Base-by-base conservation (phyloP, 2,329 filamentous ascomycete species). In the Exophiala calicioides region DNA sequence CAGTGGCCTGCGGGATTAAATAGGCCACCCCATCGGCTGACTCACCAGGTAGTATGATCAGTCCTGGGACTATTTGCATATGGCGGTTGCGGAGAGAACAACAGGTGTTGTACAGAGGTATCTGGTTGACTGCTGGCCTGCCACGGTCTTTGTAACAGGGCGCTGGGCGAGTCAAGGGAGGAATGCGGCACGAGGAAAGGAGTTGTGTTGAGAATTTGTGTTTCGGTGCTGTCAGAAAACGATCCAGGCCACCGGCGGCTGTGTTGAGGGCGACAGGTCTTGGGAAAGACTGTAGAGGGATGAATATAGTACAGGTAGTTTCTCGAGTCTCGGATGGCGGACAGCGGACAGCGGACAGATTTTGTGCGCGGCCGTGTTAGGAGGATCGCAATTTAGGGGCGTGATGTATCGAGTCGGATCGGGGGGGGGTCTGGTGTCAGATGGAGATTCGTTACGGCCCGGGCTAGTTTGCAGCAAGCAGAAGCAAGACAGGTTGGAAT, bases 181-280 rank as follows among this genome's bases (percentile, higher is more conserved):
- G 47, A 47, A 44, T 52, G 52, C 49, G 47, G 41, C 44, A 54
- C 24, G 34, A 50, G 44, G 38, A 41, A 42, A 52, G 45, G 46
- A 55, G 52, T 39, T 41, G 47, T 45, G 44, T 47, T 37, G 44
- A 50, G 44, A 52, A 55, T 55, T 55, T 55, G 52, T 52, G 48
- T 51, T 55, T 47, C 33, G 35, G 36, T 15, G 32, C 47, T 55
- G 52, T 55, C 52, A 55, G 26, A 44, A 37, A 29, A 31, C 36
- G 39, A 42, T 27, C 39, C 39, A 35, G 33, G 16, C 26, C 48
- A 32, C 18, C 18, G 35, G 33, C 40, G 47, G 41, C 40, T 50
- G 36, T 36, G 26, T 44, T 35, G 37, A 43, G 38, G 35, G 34
- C 32, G 52, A 48, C 42, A 48, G 36, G 44, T 47, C 36, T 47